phyloP scores from a whole-genome alignment of 2,329 filamentous ascomycete genomes.

The Venturia oleaginea region DNA sequence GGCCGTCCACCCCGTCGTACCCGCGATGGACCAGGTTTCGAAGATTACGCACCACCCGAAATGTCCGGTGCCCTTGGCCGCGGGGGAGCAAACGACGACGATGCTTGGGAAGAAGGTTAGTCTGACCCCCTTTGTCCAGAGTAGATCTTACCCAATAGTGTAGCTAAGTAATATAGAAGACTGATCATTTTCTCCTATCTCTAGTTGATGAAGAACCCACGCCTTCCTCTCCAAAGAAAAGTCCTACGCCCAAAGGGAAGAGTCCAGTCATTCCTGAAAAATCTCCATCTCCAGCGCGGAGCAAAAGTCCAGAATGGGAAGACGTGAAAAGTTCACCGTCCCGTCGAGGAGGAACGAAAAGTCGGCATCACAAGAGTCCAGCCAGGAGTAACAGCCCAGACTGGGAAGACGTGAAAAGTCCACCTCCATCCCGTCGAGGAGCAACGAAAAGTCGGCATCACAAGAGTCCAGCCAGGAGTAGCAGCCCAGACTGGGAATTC shows the following conservation, averaged over 20 bases:
- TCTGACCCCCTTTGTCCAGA: background rate
- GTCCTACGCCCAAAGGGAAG: background rate
- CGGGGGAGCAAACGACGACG: background rate
- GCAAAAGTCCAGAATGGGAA: background rate
- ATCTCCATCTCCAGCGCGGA: background rate
- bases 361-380: background rate
- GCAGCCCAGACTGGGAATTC: background rate
- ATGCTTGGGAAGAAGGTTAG: slow-evolving; percentile 5
- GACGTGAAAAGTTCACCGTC: background rate
- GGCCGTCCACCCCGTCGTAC: background rate
- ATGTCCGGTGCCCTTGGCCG: background rate
- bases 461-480: background rate
- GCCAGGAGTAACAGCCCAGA: background rate
- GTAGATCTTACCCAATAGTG: background rate
- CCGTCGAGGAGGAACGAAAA: background rate
- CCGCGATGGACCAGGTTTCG: background rate
- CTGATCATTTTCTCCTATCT: slow-evolving; percentile 4
- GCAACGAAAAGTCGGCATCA: background rate
- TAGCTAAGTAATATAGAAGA: background rate
- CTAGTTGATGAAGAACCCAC: background rate
- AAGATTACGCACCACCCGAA: background rate
- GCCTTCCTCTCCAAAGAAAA: background rate
- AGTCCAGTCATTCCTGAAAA: background rate
- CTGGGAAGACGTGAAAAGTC: background rate
- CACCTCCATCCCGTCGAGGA: background rate